These are phyloP conservation scores for Zasmidium citrigriseum DNA, from an alignment of 2,329 filamentous ascomycete genomes.

Conservation along the genomic window DNA sequence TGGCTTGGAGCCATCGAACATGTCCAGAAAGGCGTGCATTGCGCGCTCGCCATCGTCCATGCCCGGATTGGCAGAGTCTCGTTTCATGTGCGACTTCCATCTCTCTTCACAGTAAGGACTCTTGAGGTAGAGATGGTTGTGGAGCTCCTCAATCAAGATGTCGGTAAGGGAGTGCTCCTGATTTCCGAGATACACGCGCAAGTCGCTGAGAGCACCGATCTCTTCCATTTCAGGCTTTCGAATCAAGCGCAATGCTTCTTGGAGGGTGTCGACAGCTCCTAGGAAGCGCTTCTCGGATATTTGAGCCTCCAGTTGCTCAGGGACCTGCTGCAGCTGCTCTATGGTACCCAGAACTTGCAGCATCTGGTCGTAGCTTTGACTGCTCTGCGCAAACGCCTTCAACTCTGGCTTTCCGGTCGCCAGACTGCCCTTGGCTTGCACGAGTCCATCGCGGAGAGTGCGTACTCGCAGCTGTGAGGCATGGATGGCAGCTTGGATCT, in stretches of 20 bases:
- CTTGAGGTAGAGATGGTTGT: conserved; percentile 96
- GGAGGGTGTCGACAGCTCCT: conserved; percentile 86
- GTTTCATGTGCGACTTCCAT: conserved; percentile 79
- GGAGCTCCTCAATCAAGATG: conserved; percentile 93
- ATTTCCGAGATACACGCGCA: conserved; percentile 85
- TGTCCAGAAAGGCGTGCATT: conserved; percentile 59
- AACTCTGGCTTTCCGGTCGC: conserved; percentile 86
- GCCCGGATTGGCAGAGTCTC: conserved; percentile 36
- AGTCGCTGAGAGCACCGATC: conserved; percentile 83
- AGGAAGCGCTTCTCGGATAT: conserved; percentile 97
- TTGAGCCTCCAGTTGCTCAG: conserved; percentile 87
- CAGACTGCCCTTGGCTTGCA: conserved; percentile 76
- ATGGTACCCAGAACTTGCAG: conserved; percentile 71
- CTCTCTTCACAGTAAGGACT: conserved; percentile 96
- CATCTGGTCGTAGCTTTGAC: conserved; percentile 87
- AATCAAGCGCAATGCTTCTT: conserved; percentile 80
- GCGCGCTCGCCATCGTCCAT: conserved; percentile 52
- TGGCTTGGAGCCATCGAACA: conserved; percentile 55
- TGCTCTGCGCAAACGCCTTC: conserved; percentile 82
- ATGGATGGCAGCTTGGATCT: conserved; percentile 92
- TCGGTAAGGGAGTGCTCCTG: conserved; percentile 92
- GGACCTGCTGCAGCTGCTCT: conserved; percentile 84
- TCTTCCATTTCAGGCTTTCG: conserved; percentile 85
- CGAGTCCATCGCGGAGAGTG: conserved; percentile 77
- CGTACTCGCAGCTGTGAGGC: conserved; percentile 84